Conservation (phyloP, 23 red algal genomes). For the Gracilaria domingensis region DNA sequence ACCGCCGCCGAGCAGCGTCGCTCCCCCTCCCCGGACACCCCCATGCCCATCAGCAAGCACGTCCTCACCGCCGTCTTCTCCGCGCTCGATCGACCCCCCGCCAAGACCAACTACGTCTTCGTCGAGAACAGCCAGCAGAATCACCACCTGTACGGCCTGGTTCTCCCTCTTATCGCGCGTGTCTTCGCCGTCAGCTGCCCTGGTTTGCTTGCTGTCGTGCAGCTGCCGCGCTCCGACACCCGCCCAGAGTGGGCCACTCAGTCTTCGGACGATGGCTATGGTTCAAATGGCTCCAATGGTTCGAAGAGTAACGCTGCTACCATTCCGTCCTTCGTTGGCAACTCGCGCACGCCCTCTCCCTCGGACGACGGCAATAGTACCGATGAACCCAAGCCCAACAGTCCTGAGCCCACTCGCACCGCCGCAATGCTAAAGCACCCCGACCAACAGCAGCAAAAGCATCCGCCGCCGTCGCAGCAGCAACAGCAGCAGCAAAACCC, state of each 20-base stretch:
- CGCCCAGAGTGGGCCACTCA: conserved; percentile 32
- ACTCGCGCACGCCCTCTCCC: conserved; percentile 46
- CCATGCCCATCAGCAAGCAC: conserved; percentile 72
- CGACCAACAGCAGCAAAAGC: conserved; percentile 14
- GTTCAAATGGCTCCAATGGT: conserved; percentile 61
- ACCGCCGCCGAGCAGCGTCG: not conserved
- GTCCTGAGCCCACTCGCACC: conserved; percentile 34
- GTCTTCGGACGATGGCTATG: conserved; percentile 29
- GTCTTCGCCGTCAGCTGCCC: conserved; percentile 81
- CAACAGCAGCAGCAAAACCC: not conserved
- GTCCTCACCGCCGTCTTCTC: conserved; percentile 47
- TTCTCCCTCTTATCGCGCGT: conserved; percentile 82
- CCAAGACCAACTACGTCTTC: conserved; percentile 62
- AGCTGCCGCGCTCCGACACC: conserved; percentile 53
- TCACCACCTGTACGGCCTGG: conserved; percentile 85
- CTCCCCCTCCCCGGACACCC: conserved; percentile 13
- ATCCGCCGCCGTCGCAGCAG: not conserved
- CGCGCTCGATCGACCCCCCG: conserved; percentile 37
- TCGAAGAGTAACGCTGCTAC: conserved; percentile 51
- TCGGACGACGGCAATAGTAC: conserved; percentile 40
- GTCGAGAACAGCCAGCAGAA: conserved; percentile 70
- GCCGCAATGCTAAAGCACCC: conserved; percentile 1
- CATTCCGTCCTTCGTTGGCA: conserved; percentile 24
- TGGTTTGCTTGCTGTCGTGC: conserved; percentile 72
- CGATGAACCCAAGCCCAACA: conserved; percentile 33